Evolutionary conservation across 148 eudicot genomes (phyloP).

Genomic region (Amaranthus hypochondriacus): DNA sequence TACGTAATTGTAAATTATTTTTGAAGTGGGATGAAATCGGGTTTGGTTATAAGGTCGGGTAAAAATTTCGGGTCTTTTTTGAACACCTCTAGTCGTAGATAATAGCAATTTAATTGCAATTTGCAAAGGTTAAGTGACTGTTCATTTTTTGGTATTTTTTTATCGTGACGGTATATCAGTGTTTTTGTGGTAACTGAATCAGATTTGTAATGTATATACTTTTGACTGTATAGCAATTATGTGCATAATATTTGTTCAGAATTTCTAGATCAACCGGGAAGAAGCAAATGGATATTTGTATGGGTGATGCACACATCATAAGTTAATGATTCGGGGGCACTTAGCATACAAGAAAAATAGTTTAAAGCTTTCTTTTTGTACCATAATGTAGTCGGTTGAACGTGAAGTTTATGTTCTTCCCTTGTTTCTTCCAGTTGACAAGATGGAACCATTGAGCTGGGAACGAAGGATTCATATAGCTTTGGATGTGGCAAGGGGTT

Average conservation of each 20-base stretch:
- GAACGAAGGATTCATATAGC: slow-evolving; percentile 75
- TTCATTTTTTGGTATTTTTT: not conserved
- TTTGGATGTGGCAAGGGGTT: slow-evolving; percentile 83
- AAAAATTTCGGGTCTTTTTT: no score
- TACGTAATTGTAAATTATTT: no score
- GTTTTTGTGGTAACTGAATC: not conserved
- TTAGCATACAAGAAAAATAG: not conserved
- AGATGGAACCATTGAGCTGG: slow-evolving; percentile 68
- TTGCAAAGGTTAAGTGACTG: not conserved
- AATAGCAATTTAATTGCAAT: not conserved
- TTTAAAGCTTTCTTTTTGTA: not conserved
- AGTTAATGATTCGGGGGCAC: not conserved
- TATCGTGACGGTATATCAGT: not conserved
- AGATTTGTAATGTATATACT: not conserved
- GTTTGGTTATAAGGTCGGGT: no score
- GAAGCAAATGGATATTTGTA: not conserved
- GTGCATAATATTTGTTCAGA: no score
- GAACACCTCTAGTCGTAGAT: no score
- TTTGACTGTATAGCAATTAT: no score
- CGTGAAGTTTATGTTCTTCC: not conserved
- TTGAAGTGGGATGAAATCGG: no score
- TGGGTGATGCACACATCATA: not conserved
- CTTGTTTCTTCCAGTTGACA: slow-evolving; percentile 48
- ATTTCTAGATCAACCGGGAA: no score
- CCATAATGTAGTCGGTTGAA: not conserved